Percentiles rank a stretch among this genome's conserved stretches.
Evolutionary conservation across 306 rosid genomes (phyloP).

Genomic region (Acacia confusa): DNA sequence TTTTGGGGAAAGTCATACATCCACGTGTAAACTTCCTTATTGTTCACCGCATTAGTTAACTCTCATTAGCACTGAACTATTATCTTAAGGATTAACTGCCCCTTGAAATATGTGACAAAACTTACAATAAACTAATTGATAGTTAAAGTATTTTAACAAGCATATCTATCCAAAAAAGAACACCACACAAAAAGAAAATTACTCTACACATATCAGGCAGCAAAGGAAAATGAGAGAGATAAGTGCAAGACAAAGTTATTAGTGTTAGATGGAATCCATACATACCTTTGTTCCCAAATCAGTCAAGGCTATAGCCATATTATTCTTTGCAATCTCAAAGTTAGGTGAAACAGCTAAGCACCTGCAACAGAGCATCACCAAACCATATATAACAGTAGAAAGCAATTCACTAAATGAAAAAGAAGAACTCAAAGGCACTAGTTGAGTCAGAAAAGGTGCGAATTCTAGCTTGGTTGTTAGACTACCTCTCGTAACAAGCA

Average conservation of each 20-base stretch:
- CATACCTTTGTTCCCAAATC: slow-evolving; percentile 97
- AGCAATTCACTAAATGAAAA: slow-evolving; percentile 1
- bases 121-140: background rate
- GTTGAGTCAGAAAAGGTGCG: slow-evolving; percentile 7
- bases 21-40: background rate
- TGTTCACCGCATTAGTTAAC: background rate
- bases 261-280: background rate
- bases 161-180: background rate
- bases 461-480: background rate
- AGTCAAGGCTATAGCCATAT: slow-evolving; percentile 99
- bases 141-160: slow-evolving; percentile 5
- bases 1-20: background rate
- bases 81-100: background rate
- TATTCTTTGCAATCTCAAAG: slow-evolving; percentile 98
- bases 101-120: background rate
- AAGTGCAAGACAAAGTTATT: background rate
- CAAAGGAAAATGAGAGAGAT: background rate
- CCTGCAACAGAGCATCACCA: slow-evolving; percentile 52
- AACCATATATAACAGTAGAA: slow-evolving; percentile 20
- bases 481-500: slow-evolving; percentile 97
- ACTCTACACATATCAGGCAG: background rate
- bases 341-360: slow-evolving; percentile 97
- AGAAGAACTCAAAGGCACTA: slow-evolving; percentile 12
- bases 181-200: background rate
- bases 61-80: background rate